These are phyloP conservation scores for Chytridium lagenaria DNA, from an alignment of 371 early-diverging fungal species.

Conservation along the genomic window DNA sequence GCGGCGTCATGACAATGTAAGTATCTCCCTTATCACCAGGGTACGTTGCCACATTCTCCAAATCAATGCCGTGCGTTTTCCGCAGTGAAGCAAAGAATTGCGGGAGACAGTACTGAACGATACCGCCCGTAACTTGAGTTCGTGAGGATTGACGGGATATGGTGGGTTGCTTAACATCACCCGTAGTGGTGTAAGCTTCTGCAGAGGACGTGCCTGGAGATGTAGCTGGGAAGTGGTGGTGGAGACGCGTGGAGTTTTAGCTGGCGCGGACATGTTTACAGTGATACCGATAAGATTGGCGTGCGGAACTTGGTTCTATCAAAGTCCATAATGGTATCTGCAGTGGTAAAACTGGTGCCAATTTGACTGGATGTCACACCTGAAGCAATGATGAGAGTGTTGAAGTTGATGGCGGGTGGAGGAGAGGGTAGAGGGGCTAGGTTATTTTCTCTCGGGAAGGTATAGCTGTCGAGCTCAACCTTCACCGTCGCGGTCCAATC, in stretches of 20 bases:
- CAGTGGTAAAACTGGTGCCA: no score
- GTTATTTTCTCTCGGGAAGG: no score
- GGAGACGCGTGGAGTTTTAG: not conserved
- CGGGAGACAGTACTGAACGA: constrained; percentile 17
- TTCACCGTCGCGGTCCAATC: no score
- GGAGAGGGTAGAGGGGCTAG: no score
- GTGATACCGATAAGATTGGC: constrained; percentile 18
- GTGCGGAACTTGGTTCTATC: not conserved
- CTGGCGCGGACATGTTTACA: not conserved
- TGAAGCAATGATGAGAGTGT: constrained; percentile 19
- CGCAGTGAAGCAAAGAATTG: not conserved
- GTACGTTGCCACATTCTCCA: constrained; percentile 13
- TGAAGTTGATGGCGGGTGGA: not conserved
- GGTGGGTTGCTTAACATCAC: no score
- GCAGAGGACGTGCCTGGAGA: not conserved
- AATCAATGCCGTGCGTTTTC: not conserved
- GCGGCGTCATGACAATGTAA: constrained; percentile 25
- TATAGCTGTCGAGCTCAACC: no score
- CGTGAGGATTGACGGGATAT: no score
- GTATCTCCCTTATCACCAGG: constrained; percentile 10
- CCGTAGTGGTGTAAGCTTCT: not conserved
- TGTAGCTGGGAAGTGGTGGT: no score
- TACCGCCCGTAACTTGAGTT: constrained; percentile 3
- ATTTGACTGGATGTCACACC: not conserved
- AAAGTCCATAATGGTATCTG: not conserved